phyloP scores from a whole-genome alignment of 768 basidiomycete genomes.

The Holtermanniella nyarrowii region DNA sequence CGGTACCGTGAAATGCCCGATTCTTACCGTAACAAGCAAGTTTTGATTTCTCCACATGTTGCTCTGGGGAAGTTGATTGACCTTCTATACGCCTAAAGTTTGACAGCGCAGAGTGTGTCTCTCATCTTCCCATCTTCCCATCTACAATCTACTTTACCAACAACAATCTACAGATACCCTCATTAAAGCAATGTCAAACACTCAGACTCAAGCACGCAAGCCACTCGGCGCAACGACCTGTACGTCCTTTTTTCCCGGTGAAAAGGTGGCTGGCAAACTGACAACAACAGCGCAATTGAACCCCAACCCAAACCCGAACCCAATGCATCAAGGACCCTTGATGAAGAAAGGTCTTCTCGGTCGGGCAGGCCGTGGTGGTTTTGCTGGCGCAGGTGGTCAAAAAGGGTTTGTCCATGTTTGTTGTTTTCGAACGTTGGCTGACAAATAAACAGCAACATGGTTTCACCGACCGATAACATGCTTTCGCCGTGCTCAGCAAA shows the following conservation, averaged over 20 bases:
- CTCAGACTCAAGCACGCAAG: background rate
- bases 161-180: too few species aligned
- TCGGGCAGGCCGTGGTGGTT: constrained; percentile 6
- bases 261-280: background rate
- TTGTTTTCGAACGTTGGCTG: background rate
- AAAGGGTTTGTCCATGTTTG: constrained; percentile 1
- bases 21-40: too few species aligned
- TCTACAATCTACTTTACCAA: too few species aligned
- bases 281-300: background rate
- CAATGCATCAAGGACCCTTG: constrained; percentile 12
- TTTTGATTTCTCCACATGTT: too few species aligned
- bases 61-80: too few species aligned
- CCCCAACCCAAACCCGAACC: background rate
- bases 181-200: too few species aligned
- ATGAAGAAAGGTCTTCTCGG: constrained; percentile 33
- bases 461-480: constrained; percentile 41
- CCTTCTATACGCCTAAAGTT: too few species aligned
- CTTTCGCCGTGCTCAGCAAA: constrained; percentile 42
- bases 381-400: constrained; percentile 5
- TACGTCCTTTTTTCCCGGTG: too few species aligned
- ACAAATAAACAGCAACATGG: constrained; percentile 20
- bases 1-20: too few species aligned
- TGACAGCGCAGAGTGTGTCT: too few species aligned
- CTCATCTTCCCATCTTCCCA: too few species aligned
- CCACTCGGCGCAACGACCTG: background rate